phyloP scores from a whole-genome alignment of 2,329 filamentous ascomycete species.

The Fusarium beomiforme region DNA sequence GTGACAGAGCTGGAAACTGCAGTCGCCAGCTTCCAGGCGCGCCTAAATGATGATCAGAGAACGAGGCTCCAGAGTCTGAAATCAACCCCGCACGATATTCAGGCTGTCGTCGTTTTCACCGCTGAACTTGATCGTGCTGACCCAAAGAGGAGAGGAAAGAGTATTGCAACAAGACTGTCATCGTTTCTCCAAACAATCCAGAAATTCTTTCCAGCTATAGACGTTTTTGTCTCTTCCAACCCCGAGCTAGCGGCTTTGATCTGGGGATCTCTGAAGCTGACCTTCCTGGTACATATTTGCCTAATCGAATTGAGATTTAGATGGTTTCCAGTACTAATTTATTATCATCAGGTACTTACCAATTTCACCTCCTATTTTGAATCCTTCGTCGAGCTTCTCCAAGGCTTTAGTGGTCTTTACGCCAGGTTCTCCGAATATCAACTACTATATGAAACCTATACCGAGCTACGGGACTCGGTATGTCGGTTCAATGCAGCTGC shows the following conservation, averaged over 20 bases:
- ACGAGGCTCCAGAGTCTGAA: not conserved
- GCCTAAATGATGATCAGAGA: not conserved
- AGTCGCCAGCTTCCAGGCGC: not conserved
- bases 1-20: not conserved
- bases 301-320: not conserved
- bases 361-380: not conserved
- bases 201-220: not conserved
- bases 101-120: not conserved
- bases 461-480: not conserved
- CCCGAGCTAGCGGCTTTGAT: not conserved
- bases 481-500: not conserved
- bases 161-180: not conserved
- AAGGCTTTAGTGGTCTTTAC: not conserved
- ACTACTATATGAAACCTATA: not conserved
- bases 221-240: not conserved
- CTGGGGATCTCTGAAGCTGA: not conserved
- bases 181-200: not conserved
- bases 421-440: not conserved
- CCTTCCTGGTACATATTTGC: not conserved
- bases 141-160: not conserved
- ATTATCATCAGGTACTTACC: not conserved
- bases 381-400: not conserved
- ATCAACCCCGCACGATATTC: not conserved
- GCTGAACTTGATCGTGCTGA: not conserved
- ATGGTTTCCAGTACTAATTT: not conserved